Evolutionary conservation across 1,139 yeast species (phyloP).

Genomic region (Yamadazyma buinensis): DNA sequence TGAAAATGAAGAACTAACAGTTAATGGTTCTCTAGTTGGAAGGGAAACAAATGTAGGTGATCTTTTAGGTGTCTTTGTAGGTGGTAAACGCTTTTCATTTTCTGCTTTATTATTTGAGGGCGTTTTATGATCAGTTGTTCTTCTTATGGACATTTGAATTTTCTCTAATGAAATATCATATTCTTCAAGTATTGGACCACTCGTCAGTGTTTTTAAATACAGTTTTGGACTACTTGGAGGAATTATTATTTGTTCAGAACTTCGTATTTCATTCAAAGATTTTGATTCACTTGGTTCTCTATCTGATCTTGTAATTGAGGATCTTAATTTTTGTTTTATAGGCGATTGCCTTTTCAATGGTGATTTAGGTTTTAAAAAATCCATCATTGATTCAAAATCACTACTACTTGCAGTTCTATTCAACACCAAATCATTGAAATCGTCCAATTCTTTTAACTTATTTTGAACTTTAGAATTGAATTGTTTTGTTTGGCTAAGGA

Average conservation of each 20-base stretch:
- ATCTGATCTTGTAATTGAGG: not conserved
- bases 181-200: conserved; percentile 4
- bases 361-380: not conserved
- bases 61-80: conserved; percentile 26
- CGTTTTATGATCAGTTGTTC: conserved; percentile 8
- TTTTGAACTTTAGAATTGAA: not conserved
- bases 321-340: not conserved
- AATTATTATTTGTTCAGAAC: not conserved
- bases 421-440: conserved; percentile 1
- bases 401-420: not conserved
- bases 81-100: not conserved
- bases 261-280: not conserved
- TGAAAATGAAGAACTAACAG: conserved; percentile 20
- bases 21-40: conserved; percentile 40
- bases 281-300: not conserved
- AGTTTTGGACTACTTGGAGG: conserved; percentile 5
- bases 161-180: conserved; percentile 14
- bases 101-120: not conserved
- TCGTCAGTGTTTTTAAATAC: not conserved
- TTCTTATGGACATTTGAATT: conserved; percentile 15
- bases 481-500: not conserved
- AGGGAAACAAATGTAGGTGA: conserved; percentile 35
- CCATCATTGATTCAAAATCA: not conserved
- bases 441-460: not conserved
- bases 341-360: conserved; percentile 1